Base-by-base conservation (phyloP, 108 stramenopile species). In the Nannochloropsis salina region DNA sequence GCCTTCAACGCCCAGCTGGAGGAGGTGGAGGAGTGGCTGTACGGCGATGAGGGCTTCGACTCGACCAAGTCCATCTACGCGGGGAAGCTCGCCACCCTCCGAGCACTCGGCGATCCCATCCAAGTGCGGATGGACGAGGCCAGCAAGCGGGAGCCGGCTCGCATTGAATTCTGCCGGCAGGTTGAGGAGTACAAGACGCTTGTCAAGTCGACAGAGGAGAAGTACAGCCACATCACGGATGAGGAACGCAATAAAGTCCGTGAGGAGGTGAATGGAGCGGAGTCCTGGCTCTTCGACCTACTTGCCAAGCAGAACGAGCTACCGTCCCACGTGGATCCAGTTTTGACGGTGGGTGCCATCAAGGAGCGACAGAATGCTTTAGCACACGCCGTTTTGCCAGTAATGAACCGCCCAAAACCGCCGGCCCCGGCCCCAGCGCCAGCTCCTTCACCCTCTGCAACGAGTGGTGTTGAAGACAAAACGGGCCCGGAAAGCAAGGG, bases 11-110 rank as follows among this genome's bases (percentile, higher is more conserved):
- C 87, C 40, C 84, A 89, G 74, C 91, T 98, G 22, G 93, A 94
- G 45, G 94, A 86, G 2, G 92, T 92, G 44, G 99, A 99, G 86
- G 96, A 97, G 88, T 99, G 99, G 88, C 86, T 99, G 80, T 99
- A 98, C 90, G 95, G 95, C 88, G 97, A 97, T 90, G 93, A 94
- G 74, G 99, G 99, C 83, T 99, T 96, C 87, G 98, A 99, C 88
- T 95, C 95, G 21, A 93, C 93, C 80, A 98, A 98, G 92, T 93
- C 93, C 12, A 94, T 94, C 1, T 98, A 97, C 89, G 90, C 93
- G 22, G 91, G 87, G 22, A 95, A 98, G 92, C 89, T 99, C 45
- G 91, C 80, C 15, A 96, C 96, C 43, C 92, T 99, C 61, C 95
- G 93, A 83, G 89, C 89, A 44, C 45, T 95, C 43, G 98, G 98